Conservation (phyloP, 2,329 filamentous ascomycete genomes). For the Colletotrichum sp. region DNA sequence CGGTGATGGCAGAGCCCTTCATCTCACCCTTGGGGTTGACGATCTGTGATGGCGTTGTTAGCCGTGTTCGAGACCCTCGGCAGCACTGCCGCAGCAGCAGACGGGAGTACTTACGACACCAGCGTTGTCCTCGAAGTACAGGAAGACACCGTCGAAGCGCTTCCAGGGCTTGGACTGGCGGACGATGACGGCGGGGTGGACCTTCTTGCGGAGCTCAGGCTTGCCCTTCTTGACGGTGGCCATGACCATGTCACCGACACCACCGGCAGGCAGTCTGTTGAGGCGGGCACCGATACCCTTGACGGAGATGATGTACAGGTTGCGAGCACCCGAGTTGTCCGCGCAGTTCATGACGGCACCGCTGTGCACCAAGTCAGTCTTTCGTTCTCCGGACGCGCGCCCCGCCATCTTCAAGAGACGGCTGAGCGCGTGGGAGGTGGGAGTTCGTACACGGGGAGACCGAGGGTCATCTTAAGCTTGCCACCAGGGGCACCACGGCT, state of each 20-base stretch:
- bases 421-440: not conserved
- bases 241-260: conserved; percentile 99
- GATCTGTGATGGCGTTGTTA: conserved; percentile 66
- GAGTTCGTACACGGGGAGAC: conserved; percentile 94
- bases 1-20: conserved; percentile 99
- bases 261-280: conserved; percentile 95
- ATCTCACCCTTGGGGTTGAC: conserved; percentile 99
- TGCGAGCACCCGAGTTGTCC: conserved; percentile 98
- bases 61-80: conserved; percentile 13
- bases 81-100: not conserved
- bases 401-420: not conserved
- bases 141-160: conserved; percentile 96
- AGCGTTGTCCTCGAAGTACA: conserved; percentile 99
- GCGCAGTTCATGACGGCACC: conserved; percentile 99
- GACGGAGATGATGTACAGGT: conserved; percentile 99
- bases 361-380: conserved; percentile 51
- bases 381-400: not conserved
- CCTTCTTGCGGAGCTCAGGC: conserved; percentile 99
- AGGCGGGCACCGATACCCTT: conserved; percentile 98
- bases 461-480: conserved; percentile 99
- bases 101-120: conserved; percentile 78
- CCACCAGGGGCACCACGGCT: conserved; percentile 94
- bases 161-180: conserved; percentile 99
- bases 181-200: conserved; percentile 99
- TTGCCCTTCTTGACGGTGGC: conserved; percentile 99